A percentile compares a stretch with the other conserved stretches of the same genome.
Evolutionary conservation across 1,139 yeast genomes (phyloP).

Genomic region (Suhomyces yuchorum): DNA sequence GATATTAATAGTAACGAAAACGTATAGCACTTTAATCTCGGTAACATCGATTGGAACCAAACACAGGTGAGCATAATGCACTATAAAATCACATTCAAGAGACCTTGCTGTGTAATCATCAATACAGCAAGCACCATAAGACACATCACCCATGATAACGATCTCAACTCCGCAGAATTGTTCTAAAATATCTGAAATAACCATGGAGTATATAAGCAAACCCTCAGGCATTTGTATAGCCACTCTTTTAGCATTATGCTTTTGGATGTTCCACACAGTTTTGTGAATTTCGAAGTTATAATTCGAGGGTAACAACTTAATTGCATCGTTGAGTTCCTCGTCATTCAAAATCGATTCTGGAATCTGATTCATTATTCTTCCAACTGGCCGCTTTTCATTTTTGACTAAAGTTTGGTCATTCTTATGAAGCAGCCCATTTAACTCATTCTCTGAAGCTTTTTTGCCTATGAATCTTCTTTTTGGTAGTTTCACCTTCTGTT

Average conservation of each 20-base stretch:
- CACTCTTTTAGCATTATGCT: constrained; percentile 69
- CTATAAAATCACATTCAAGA: constrained; percentile 88
- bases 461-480: constrained; percentile 42
- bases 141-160: constrained; percentile 97
- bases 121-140: constrained; percentile 98
- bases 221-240: constrained; percentile 99
- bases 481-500: constrained; percentile 15
- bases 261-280: constrained; percentile 88
- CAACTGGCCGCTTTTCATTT: constrained; percentile 37
- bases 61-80: constrained; percentile 97
- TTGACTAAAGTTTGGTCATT: constrained; percentile 21
- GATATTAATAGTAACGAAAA: constrained; percentile 91
- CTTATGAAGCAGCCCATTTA: constrained; percentile 11
- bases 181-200: constrained; percentile 86
- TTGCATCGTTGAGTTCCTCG: constrained; percentile 77
- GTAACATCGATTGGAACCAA: constrained; percentile 94
- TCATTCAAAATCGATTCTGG: constrained; percentile 85
- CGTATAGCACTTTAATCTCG: constrained; percentile 82
- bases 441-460: constrained; percentile 17
- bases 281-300: constrained; percentile 96
- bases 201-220: constrained; percentile 77
- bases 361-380: constrained; percentile 80
- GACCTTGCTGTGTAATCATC: constrained; percentile 96
- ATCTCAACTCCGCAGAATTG: constrained; percentile 89
- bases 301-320: constrained; percentile 79